phyloP scores from a whole-genome alignment of 1,284 basidiomycete genomes.

The Anthracocystis panici-leucophaei region DNA sequence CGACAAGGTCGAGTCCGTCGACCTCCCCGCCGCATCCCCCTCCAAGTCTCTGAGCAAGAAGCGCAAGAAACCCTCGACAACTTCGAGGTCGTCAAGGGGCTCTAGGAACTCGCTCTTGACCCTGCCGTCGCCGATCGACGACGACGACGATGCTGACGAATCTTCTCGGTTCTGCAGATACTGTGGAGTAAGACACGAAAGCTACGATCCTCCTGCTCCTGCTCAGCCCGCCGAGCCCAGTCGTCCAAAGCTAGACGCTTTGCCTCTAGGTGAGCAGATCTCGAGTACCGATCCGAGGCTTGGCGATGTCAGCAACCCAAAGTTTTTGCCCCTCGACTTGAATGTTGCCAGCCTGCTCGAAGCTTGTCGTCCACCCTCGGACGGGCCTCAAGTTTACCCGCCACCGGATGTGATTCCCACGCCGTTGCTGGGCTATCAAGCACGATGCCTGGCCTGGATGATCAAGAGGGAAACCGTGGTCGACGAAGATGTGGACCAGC shows the following conservation, averaged over 20 bases:
- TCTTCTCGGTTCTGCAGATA: background rate
- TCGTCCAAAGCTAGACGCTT: constrained; percentile 16
- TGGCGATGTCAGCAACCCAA: constrained; percentile 25
- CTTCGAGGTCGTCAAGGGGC: constrained; percentile 1
- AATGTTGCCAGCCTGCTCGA: constrained; percentile 50
- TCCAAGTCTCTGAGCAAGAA: constrained; percentile 29
- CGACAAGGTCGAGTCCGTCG: constrained; percentile 29
- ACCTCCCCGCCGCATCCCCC: constrained; percentile 16
- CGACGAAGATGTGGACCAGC: constrained; percentile 33
- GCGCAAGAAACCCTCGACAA: constrained; percentile 23
- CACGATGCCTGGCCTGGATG: constrained; percentile 52
- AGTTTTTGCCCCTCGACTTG: constrained; percentile 38
- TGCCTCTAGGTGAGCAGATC: constrained; percentile 21
- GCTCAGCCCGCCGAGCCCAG: background rate
- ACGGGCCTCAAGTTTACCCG: constrained; percentile 29
- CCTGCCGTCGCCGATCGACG: background rate
- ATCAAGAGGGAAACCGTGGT: constrained; percentile 38
- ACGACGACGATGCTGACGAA: background rate
- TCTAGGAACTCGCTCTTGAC: constrained; percentile 6
- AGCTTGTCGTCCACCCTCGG: constrained; percentile 39
- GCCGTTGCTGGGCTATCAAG: constrained; percentile 43
- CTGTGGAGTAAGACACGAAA: background rate
- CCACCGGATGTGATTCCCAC: constrained; percentile 42
- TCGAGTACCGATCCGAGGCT: constrained; percentile 25
- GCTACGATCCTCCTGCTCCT: background rate